These are phyloP conservation scores for Arthrobotrys entomopaga DNA, from an alignment of 2,329 filamentous ascomycete genomes.

Conservation along the genomic window DNA sequence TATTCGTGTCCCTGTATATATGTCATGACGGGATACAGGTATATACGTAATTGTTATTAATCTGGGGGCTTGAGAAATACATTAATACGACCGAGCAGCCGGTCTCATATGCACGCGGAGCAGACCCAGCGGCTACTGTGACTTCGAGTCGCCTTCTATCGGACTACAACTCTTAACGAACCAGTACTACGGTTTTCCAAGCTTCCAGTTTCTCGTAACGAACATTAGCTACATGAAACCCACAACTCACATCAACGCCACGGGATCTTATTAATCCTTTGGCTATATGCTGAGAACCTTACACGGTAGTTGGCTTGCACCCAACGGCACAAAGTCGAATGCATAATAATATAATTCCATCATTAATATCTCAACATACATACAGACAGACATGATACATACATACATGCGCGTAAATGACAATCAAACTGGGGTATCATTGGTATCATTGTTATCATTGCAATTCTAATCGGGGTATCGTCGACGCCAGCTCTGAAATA, in stretches of 20 bases:
- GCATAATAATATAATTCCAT: too few relatives aligned
- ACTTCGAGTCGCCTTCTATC: slow-evolving; percentile 16
- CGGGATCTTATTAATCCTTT: background rate
- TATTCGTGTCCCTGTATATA: background rate
- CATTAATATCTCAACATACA: background rate
- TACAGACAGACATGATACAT: background rate
- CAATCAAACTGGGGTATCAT: background rate
- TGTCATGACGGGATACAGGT: background rate
- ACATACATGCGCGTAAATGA: background rate
- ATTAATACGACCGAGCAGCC: background rate
- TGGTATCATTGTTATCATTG: too few relatives aligned
- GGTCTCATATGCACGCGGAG: background rate
- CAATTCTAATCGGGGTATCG: slow-evolving; percentile 9
- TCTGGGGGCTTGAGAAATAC: too few relatives aligned
- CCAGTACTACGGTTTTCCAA: slow-evolving; percentile 17
- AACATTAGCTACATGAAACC: background rate
- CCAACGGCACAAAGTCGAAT: too few relatives aligned
- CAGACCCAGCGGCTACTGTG: slow-evolving; percentile 15
- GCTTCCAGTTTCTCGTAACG: slow-evolving; percentile 11
- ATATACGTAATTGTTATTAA: too few relatives aligned
- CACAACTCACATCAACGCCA: background rate
- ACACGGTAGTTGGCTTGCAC: background rate
- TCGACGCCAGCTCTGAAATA: background rate
- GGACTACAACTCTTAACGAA: background rate
- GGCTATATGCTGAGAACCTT: background rate